A percentile compares a stretch with the other conserved stretches of the same genome.
phyloP scores from a whole-genome alignment of 2,329 filamentous ascomycete species.

The Xylariales sp. region DNA sequence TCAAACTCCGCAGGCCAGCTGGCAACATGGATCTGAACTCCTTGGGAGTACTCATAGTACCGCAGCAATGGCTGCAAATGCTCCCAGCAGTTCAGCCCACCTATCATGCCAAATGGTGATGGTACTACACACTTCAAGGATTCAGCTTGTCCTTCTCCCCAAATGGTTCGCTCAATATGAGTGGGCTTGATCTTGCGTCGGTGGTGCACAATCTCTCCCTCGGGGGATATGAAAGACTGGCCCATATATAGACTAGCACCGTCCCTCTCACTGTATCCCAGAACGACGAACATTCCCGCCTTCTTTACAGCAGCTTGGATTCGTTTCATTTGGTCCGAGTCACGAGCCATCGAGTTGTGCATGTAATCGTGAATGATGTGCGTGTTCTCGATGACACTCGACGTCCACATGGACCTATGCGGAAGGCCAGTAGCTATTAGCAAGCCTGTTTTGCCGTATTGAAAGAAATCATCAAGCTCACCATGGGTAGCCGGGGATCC shows the following conservation, averaged over 20 bases:
- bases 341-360: conserved; percentile 26
- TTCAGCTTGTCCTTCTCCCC: conserved; percentile 52
- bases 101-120: conserved; percentile 45
- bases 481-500: conserved; percentile 48
- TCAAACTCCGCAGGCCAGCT: conserved; percentile 29
- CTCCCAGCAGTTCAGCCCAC: conserved; percentile 43
- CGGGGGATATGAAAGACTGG: conserved; percentile 46
- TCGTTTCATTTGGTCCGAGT: conserved; percentile 37
- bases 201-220: conserved; percentile 39
- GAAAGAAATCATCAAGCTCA: background rate
- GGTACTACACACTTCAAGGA: conserved; percentile 49
- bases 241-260: conserved; percentile 29
- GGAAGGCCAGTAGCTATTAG: conserved; percentile 12
- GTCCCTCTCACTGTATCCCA: conserved; percentile 46
- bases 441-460: background rate
- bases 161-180: conserved; percentile 42
- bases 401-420: conserved; percentile 32
- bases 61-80: conserved; percentile 39
- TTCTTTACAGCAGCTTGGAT: conserved; percentile 36
- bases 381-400: conserved; percentile 34
- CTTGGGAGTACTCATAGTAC: conserved; percentile 29
- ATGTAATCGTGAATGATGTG: conserved; percentile 30
- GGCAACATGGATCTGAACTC: conserved; percentile 28
- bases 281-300: conserved; percentile 38
- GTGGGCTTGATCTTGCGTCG: conserved; percentile 48